Evolutionary conservation across 257 asterid genomes (phyloP).

Genomic region (Jasminum sambac): DNA sequence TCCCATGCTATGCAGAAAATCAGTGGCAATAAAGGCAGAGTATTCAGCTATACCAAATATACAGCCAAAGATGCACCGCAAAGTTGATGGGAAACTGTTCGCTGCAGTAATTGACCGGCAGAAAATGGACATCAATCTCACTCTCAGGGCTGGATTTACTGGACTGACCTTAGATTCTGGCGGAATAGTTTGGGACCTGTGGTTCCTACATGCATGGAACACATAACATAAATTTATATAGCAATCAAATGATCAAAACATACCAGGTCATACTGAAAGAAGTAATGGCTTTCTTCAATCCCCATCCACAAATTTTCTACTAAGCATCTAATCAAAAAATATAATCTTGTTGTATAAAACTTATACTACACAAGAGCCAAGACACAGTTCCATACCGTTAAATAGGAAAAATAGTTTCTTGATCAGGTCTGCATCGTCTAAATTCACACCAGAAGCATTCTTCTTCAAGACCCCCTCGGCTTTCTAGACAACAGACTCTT

Average conservation of each 20-base stretch:
- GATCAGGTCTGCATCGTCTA: slow-evolving; percentile 76
- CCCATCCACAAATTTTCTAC: slow-evolving; percentile 15
- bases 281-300: neutral
- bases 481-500: slow-evolving; percentile 72
- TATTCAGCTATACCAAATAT: slow-evolving; percentile 66
- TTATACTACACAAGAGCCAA: slow-evolving; percentile 13
- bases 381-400: slow-evolving; percentile 56
- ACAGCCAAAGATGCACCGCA: slow-evolving; percentile 95
- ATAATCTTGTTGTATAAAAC: slow-evolving; percentile 11
- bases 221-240: slow-evolving; percentile 23
- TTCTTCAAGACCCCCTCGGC: slow-evolving; percentile 94
- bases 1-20: slow-evolving; percentile 6
- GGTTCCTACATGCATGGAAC: slow-evolving; percentile 55
- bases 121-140: slow-evolving; percentile 76
- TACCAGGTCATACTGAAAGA: slow-evolving; percentile 23
- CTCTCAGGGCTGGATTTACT: slow-evolving; percentile 67
- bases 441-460: slow-evolving; percentile 71
- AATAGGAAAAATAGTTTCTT: slow-evolving; percentile 66
- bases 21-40: slow-evolving; percentile 12
- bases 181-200: slow-evolving; percentile 52
- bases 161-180: slow-evolving; percentile 72
- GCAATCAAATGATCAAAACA: slow-evolving; percentile 10
- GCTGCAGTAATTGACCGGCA: slow-evolving; percentile 94
- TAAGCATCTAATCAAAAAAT: slow-evolving; percentile 17
- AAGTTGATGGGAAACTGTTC: slow-evolving; percentile 85